Evolutionary conservation across 2,329 filamentous ascomycete species (phyloP).

Genomic region (Verticillium tricorpus): DNA sequence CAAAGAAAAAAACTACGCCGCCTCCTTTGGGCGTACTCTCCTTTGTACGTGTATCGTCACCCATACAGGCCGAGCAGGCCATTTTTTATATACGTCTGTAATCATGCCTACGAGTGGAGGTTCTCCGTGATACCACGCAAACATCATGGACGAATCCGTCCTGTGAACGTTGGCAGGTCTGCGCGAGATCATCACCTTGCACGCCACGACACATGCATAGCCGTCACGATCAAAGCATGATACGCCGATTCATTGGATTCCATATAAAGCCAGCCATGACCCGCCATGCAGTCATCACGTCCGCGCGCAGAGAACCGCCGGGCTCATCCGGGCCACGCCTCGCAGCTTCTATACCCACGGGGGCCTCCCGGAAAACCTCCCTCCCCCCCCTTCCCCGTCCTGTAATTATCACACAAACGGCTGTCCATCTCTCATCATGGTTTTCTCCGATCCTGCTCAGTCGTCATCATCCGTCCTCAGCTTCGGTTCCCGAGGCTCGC

Average conservation of each 20-base stretch:
- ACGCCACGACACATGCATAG: neutral
- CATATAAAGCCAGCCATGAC: neutral
- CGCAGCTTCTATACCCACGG: neutral
- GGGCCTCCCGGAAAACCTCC: neutral
- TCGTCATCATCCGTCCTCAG: slow-evolving; percentile 55
- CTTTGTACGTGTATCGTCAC: neutral
- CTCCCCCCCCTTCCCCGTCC: neutral
- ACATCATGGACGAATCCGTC: too few species aligned
- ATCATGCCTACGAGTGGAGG: neutral
- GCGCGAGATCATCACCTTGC: neutral
- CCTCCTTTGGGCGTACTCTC: neutral
- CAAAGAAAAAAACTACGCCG: neutral
- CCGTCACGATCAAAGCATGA: neutral
- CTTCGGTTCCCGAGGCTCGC: slow-evolving; percentile 28
- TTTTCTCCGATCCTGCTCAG: slow-evolving; percentile 24
- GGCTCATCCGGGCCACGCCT: neutral
- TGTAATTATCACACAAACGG: neutral
- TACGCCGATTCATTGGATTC: neutral
- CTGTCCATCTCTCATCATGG: neutral
- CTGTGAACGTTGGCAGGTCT: too few species aligned
- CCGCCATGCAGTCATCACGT: neutral
- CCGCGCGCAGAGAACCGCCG: neutral
- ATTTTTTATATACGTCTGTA: neutral
- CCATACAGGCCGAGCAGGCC: neutral
- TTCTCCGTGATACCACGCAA: neutral